phyloP scores from a whole-genome alignment of 2,329 filamentous ascomycete genomes.

The Alternaria conjuncta region DNA sequence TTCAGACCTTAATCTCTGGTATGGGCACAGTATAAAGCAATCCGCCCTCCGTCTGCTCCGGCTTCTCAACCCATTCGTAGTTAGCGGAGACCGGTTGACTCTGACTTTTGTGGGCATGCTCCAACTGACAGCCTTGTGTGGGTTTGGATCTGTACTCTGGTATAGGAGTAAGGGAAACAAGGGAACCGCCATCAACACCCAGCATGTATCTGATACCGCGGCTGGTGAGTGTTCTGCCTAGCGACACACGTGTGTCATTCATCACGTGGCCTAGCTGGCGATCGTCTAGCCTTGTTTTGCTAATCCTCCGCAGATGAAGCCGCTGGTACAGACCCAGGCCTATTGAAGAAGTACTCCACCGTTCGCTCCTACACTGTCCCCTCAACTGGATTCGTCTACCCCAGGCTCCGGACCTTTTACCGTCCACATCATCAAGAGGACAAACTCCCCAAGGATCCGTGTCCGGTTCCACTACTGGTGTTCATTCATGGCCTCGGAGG shows the following conservation, averaged over 20 bases:
- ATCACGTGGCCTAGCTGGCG: slow-evolving; percentile 14
- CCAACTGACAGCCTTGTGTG: slow-evolving; percentile 46
- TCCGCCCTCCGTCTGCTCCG: slow-evolving; percentile 25
- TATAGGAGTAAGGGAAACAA: slow-evolving; percentile 35
- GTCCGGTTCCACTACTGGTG: slow-evolving; percentile 81
- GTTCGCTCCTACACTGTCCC: slow-evolving; percentile 75
- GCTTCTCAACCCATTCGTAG: slow-evolving; percentile 32
- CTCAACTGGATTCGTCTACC: slow-evolving; percentile 69
- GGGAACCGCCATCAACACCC: slow-evolving; percentile 21
- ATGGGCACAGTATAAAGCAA: slow-evolving; percentile 37
- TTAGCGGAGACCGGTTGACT: slow-evolving; percentile 21
- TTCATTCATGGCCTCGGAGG: slow-evolving; percentile 95
- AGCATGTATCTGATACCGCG: slow-evolving; percentile 27
- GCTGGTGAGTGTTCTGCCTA: slow-evolving; percentile 33
- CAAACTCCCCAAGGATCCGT: slow-evolving; percentile 75
- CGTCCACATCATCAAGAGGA: slow-evolving; percentile 80
- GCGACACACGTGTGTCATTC: slow-evolving; percentile 1
- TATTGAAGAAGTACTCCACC: slow-evolving; percentile 78
- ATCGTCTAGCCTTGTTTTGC: slow-evolving; percentile 1
- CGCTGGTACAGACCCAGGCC: slow-evolving; percentile 72
- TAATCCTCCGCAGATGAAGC: slow-evolving; percentile 47
- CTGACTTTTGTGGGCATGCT: slow-evolving; percentile 48
- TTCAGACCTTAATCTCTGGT: slow-evolving; percentile 31
- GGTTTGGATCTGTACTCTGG: slow-evolving; percentile 46
- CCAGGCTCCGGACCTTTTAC: slow-evolving; percentile 81